Evolutionary conservation across 805 yeast species (phyloP).

Genomic region (Wickerhamomyces chambardii): DNA sequence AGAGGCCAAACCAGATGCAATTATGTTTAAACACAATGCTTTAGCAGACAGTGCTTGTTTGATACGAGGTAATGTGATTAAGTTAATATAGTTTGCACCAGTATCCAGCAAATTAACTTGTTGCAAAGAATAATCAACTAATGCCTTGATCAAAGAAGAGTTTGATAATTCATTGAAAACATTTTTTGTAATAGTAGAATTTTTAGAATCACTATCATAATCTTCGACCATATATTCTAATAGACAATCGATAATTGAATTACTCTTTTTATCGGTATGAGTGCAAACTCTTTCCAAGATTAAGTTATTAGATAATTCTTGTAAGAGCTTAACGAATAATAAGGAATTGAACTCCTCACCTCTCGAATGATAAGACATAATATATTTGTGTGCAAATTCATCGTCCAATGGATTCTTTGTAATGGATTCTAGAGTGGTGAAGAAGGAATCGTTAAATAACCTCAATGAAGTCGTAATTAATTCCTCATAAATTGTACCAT

Average conservation of each 20-base stretch:
- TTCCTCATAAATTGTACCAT: background rate
- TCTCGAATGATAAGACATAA: constrained; percentile 23
- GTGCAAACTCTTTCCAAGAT: constrained; percentile 3
- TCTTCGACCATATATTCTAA: constrained; percentile 20
- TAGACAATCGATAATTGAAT: constrained; percentile 21
- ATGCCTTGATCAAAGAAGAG: constrained; percentile 3
- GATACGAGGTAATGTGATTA: constrained; percentile 38
- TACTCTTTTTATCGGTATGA: background rate
- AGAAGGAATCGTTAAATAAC: constrained; percentile 7
- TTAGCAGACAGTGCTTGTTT: constrained; percentile 46
- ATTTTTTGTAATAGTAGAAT: no score
- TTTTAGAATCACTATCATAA: constrained; percentile 17
- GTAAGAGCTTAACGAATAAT: constrained; percentile 21
- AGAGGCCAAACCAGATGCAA: constrained; percentile 44
- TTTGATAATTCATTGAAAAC: no score
- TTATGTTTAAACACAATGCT: constrained; percentile 46
- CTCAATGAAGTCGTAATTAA: constrained; percentile 5
- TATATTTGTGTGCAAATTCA: constrained; percentile 18
- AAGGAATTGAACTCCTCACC: constrained; percentile 26
- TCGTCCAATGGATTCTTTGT: constrained; percentile 24
- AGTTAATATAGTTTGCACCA: constrained; percentile 46
- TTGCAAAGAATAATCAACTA: constrained; percentile 11
- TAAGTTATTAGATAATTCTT: constrained; percentile 8
- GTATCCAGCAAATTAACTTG: constrained; percentile 33
- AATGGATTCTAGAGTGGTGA: constrained; percentile 13